Percentiles rank a stretch among this genome's conserved stretches.
These are phyloP conservation scores for Entomortierella beljakovae DNA, from an alignment of 192 early-diverging fungal genomes.

Conservation along the genomic window DNA sequence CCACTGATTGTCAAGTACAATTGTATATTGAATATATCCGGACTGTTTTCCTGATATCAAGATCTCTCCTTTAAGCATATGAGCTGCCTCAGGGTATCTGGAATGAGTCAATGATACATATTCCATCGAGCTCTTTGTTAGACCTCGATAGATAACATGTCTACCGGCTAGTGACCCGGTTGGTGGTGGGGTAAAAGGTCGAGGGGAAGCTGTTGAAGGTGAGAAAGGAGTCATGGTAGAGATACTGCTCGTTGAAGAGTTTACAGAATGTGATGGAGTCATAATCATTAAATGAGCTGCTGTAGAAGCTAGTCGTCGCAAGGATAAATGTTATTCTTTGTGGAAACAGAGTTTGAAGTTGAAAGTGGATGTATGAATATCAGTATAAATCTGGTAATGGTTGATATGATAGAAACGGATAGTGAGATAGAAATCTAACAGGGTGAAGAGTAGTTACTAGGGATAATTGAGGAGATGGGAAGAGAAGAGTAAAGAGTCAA, in stretches of 20 bases:
- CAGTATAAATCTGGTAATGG: background rate
- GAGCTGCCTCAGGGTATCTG: constrained; percentile 33
- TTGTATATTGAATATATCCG: constrained; percentile 48
- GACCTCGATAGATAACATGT: constrained; percentile 43
- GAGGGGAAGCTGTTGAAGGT: constrained; percentile 25
- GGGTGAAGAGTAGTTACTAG: background rate
- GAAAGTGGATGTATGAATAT: background rate
- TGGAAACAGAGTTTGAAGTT: background rate
- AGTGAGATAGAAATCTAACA: background rate
- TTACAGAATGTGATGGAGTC: constrained; percentile 23
- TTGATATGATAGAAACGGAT: background rate
- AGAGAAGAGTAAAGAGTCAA: constrained; percentile 11
- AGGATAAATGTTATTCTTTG: background rate
- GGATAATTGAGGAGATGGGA: background rate
- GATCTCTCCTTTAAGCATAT: constrained; percentile 51
- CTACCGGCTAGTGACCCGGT: constrained; percentile 43
- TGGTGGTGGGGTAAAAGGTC: constrained; percentile 31
- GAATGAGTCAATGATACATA: constrained; percentile 51
- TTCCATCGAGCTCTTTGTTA: constrained; percentile 47
- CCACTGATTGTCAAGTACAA: constrained; percentile 45
- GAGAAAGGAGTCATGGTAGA: constrained; percentile 16
- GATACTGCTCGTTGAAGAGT: constrained; percentile 8
- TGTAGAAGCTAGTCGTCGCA: background rate
- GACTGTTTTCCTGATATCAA: constrained; percentile 41
- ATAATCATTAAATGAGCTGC: constrained; percentile 20